Base-by-base conservation (phyloP, 495 filamentous ascomycete species). In the Tetracladium setigerum region DNA sequence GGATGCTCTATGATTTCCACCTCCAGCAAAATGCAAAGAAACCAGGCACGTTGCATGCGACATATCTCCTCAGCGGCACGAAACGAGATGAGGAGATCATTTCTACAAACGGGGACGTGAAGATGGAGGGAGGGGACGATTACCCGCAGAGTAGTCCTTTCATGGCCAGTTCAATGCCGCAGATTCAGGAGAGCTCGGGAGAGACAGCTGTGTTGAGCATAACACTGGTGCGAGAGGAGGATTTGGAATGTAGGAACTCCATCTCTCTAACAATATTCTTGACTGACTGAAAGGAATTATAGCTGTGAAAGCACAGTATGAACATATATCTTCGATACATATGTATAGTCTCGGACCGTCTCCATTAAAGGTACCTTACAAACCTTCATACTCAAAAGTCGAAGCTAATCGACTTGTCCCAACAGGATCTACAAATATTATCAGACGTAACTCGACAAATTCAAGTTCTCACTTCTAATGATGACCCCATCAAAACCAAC, bases 1-100 rank as follows among this genome's bases (percentile, higher is more conserved):
- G 90, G 56, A 90, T 96, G 74, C 80, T 98, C 1, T 95, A 82
- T 63, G 90, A 95, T 12, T 97, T 95, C 55, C 76, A 96, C 62
- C 69, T 67, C 38, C 74, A 67, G 37, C 84, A 95, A 68, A 95
- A 91, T 64, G 72, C 69, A 30, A 88, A 84, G 60, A 85, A 79
- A 37, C 79, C 87, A 0, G 73, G 75, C 11, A 77, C 73, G 31
- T 73, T 97, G 33, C 81, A 90, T 67, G 91, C 92, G 45, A 95
- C 88, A 14, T 98, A 95, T 61, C 66, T 97, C 38, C 58, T 97
- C 18, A 81, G 82, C 45, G 92, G 92, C 16, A 65, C 55, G 46
- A 76, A 60, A 58, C 54, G 30, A 47, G 47, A 41, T 50, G 59
- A 47, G 31, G 39, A 53, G 49, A 19, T 18, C 4, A 37, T 17